Evolutionary conservation across 2,329 filamentous ascomycete species (phyloP).

Genomic region (Dothideomycetidae sp.): DNA sequence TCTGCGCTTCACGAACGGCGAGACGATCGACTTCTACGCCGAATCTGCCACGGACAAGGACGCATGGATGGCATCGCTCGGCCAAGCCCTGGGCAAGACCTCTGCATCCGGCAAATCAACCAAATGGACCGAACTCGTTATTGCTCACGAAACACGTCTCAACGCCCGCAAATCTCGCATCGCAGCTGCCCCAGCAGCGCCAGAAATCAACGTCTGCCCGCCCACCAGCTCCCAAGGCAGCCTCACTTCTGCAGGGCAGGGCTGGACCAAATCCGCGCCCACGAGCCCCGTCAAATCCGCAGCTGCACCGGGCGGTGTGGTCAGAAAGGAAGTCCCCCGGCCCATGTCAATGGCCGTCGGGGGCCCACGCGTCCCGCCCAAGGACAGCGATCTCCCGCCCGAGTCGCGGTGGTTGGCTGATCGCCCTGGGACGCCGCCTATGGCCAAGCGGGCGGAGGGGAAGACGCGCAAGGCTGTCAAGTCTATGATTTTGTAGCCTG

Average conservation of each 20-base stretch:
- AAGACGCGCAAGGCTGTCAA: slow-evolving; percentile 22
- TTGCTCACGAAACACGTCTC: slow-evolving; percentile 19
- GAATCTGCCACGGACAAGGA: slow-evolving; percentile 80
- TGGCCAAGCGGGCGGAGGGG: slow-evolving; percentile 19
- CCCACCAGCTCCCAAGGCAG: slow-evolving; percentile 4
- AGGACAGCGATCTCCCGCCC: slow-evolving; percentile 8
- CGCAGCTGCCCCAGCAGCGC: not conserved
- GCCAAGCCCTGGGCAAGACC: slow-evolving; percentile 51
- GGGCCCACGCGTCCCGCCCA: slow-evolving; percentile 12
- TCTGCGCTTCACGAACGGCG: slow-evolving; percentile 94
- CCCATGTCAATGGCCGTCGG: slow-evolving; percentile 7
- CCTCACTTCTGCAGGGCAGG: slow-evolving; percentile 14
- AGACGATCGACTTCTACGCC: slow-evolving; percentile 97
- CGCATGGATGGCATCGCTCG: slow-evolving; percentile 81
- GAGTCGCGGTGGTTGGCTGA: not conserved
- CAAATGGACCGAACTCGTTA: slow-evolving; percentile 46
- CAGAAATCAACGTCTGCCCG: slow-evolving; percentile 7
- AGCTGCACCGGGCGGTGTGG: not conserved
- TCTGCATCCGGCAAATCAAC: slow-evolving; percentile 33
- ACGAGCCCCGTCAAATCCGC: slow-evolving; percentile 16
- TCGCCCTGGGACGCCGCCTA: slow-evolving; percentile 21
- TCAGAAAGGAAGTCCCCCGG: slow-evolving; percentile 10
- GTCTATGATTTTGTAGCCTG: slow-evolving; percentile 26
- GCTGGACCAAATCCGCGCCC: slow-evolving; percentile 20
- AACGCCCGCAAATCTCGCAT: slow-evolving; percentile 1